Base-by-base conservation (phyloP, 345 rosid species). In the Brassica carinata region DNA sequence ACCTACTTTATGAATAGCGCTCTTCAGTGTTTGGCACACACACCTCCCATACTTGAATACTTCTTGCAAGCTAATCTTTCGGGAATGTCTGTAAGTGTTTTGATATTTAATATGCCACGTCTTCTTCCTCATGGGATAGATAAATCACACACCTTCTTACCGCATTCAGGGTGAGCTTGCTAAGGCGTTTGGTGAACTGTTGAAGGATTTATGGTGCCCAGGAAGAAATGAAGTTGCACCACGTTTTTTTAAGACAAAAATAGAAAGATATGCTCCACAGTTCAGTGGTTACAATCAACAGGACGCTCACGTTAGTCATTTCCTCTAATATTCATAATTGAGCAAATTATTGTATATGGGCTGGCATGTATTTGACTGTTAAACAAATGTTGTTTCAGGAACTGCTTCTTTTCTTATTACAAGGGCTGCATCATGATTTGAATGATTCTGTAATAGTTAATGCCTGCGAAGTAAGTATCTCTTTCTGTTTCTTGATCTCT, bases 1-100 rank as follows among this genome's bases (percentile, higher is more conserved):
- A 96, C 99, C 76, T 96, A 98, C 87, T 96, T 92, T 78, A 96
- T 96, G 99, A 96, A 93, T 77, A 93, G 99, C 71, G 90, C 98
- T 79, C 81, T 96, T 77, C 99, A 96, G 40, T 96, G 99, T 88
- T 87, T 93, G 77, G 94, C 88, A 74, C 99, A 96, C 85, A 96
- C 96, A 2, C 91, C 95, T 14, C 90, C 85, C 5, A 88, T 96
- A 84, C 92, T 87, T 84, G 90, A 92, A 67, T 93, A 93, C 75
- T 93, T 96, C 81, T 85, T 93, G 87, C 83, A 89, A 85, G 98
- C 93, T 83, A 96, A 96, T 87, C 99, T 96, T 36, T 78, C 93
- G 67, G 99, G 99, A 84, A 96, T 92, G 98, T 87, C 82, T 75
- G 99, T 95, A 89, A 77, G 96, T 82, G 69, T 40, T 78, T 78